A percentile compares a stretch with the other conserved stretches of the same genome.
Conservation (phyloP, 2,329 filamentous ascomycete species). For the Grosmannia serpens region DNA sequence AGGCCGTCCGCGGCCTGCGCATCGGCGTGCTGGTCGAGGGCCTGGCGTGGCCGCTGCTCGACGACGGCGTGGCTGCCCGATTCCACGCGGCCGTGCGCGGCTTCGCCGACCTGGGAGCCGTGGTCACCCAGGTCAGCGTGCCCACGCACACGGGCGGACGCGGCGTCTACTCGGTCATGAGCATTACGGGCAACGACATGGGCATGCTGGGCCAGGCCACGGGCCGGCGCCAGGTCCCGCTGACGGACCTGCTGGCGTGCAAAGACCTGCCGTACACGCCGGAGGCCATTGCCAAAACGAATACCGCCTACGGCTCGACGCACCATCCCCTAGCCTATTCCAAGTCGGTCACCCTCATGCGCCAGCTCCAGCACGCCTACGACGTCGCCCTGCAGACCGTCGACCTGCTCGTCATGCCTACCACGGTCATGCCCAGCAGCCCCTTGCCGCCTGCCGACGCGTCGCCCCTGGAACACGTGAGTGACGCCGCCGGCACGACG, state of each 20-base stretch:
- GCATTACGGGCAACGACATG: constrained; percentile 20
- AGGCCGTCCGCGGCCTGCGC: constrained; percentile 16
- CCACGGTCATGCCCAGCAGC: constrained; percentile 12
- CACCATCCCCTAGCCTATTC: constrained; percentile 25
- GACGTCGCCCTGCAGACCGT: constrained; percentile 20
- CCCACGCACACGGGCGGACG: constrained; percentile 17
- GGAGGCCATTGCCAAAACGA: constrained; percentile 7
- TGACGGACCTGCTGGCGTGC: constrained; percentile 11
- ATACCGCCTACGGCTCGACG: constrained; percentile 20
- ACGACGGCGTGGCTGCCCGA: constrained; percentile 14
- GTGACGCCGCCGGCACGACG: constrained; percentile 2
- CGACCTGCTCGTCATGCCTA: constrained; percentile 30
- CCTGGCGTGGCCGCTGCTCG: constrained; percentile 13
- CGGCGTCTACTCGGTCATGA: constrained; percentile 13
- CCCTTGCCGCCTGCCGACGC: constrained; percentile 8
- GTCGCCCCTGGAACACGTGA: constrained; percentile 6
- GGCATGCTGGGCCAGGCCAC: constrained; percentile 20
- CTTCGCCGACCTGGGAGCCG: constrained; percentile 17
- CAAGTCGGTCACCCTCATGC: constrained; percentile 27
- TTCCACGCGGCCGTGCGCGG: constrained; percentile 16
- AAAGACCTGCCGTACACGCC: constrained; percentile 7
- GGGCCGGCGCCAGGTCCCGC: constrained; percentile 13
- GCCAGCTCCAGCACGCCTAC: constrained; percentile 26
- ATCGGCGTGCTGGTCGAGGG: constrained; percentile 21
- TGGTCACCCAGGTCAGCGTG: constrained; percentile 17